These are phyloP conservation scores for Fragilaria crotonensis DNA, from an alignment of 108 stramenopile genomes.

Conservation along the genomic window DNA sequence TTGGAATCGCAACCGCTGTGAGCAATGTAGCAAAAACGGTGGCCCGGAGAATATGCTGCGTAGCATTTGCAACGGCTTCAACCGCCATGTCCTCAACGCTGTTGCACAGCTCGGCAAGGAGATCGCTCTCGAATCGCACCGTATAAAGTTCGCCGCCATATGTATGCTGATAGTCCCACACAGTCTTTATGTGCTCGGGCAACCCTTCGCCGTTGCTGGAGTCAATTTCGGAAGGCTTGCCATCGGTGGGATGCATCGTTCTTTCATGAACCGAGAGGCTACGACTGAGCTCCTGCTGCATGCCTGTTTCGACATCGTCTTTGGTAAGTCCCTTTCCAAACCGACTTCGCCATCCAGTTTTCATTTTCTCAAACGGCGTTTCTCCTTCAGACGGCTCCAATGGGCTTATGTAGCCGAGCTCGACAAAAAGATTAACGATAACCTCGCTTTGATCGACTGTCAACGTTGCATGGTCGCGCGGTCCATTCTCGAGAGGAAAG, in stretches of 20 bases:
- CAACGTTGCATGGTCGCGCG: slow-evolving; percentile 36
- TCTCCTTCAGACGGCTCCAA: neutral
- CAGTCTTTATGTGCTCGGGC: slow-evolving; percentile 58
- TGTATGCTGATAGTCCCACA: slow-evolving; percentile 67
- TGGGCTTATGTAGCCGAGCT: slow-evolving; percentile 38
- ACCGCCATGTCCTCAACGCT: slow-evolving; percentile 67
- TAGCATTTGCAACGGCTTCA: slow-evolving; percentile 63
- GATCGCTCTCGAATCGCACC: slow-evolving; percentile 70
- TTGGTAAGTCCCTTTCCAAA: neutral
- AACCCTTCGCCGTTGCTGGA: slow-evolving; percentile 13
- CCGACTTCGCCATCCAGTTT: slow-evolving; percentile 10
- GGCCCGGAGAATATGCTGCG: slow-evolving; percentile 63
- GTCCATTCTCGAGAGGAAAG: slow-evolving; percentile 44
- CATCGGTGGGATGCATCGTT: neutral
- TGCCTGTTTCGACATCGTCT: too few species aligned
- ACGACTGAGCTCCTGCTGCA: too few species aligned
- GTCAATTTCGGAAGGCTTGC: neutral
- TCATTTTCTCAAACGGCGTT: slow-evolving; percentile 4
- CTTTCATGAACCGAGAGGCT: neutral
- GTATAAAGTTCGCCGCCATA: slow-evolving; percentile 83
- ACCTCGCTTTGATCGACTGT: slow-evolving; percentile 69
- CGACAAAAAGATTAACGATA: slow-evolving; percentile 48
- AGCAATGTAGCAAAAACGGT: slow-evolving; percentile 73
- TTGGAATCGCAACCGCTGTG: slow-evolving; percentile 70
- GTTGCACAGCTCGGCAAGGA: slow-evolving; percentile 70